These are phyloP conservation scores for Breynia disticha DNA, from an alignment of 441 rosid genomes.

Conservation along the genomic window DNA sequence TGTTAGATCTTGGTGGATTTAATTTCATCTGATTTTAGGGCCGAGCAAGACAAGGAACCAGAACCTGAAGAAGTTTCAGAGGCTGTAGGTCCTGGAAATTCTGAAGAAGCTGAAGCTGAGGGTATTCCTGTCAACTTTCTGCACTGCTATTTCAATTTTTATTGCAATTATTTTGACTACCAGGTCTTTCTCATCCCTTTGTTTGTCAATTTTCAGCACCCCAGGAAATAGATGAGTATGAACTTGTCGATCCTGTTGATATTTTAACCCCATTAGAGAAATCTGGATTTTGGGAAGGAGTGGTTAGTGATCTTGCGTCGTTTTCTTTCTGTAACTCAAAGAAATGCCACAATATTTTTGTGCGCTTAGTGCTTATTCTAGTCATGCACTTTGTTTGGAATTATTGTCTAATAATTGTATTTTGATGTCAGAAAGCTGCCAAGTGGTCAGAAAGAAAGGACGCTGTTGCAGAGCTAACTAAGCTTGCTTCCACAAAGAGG, in stretches of 20 bases:
- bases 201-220: conserved; percentile 47
- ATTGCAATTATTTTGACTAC: background rate
- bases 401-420: conserved; percentile 4
- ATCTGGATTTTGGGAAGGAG: conserved; percentile 99
- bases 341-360: background rate
- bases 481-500: conserved; percentile 89
- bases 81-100: conserved; percentile 48
- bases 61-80: conserved; percentile 68
- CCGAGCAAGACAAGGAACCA: conserved; percentile 99
- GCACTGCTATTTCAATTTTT: background rate
- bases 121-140: conserved; percentile 32
- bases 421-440: conserved; percentile 76
- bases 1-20: conserved; percentile 3
- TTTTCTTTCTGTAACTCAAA: conserved; percentile 3
- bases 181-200: conserved; percentile 12
- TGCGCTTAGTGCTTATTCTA: background rate
- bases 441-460: conserved; percentile 99
- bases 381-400: conserved; percentile 2
- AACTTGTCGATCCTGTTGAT: conserved; percentile 93
- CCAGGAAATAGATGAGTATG: conserved; percentile 93
- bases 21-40: conserved; percentile 36
- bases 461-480: conserved; percentile 89
- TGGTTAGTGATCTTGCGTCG: conserved; percentile 53
- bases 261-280: conserved; percentile 93
- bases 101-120: conserved; percentile 60